Evolutionary conservation across 1,139 yeast species (phyloP), one percentile per base, ranked within the genome.

Genomic region (Arxiozyma telluris): DNA sequence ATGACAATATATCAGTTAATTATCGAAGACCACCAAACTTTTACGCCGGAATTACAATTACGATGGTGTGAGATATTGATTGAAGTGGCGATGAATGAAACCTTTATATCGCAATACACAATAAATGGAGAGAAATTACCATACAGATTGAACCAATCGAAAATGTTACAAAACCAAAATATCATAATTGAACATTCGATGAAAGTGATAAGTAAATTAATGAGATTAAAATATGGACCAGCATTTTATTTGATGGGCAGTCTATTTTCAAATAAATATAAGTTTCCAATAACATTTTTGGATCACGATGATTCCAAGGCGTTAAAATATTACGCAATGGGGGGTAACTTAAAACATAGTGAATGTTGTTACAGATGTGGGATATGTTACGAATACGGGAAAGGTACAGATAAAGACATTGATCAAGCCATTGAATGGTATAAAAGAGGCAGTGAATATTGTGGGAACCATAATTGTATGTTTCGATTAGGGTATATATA

Each of bases 311-410:
- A 80, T 59, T 75, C 68, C 46, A 78, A 78, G 62, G 89, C 90
- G 1, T 80, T 79, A 60, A 80, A 79, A 54, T 72, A 76, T 52
- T 85, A 84, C 65, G 61, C 70, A 44, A 78, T 76, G 55, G 83
- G 89, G 0, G 85, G 87, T 4, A 72, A 73, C 50, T 73, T 74
- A 42, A 76, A 78, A 18, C 83, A 82, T 62, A 72, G 81, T 0
- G 79, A 78, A 51, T 83, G 85, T 8, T 77, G 82, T 53, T 84
- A 83, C 68, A 71, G 90, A 49, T 77, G 81, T 1, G 91, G 85
- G 1, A 84, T 84, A 22, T 81, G 87, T 61, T 77, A 76, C 62
- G 91, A 85, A 63, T 73, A 80, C 55, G 87, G 87, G 1, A 79
- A 83, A 45, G 91, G 91, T 11, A 52, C 56, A 1, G 52, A 53